These are phyloP conservation scores for Vanrija sp. DNA, from an alignment of 1,284 basidiomycete genomes.

Conservation along the genomic window DNA sequence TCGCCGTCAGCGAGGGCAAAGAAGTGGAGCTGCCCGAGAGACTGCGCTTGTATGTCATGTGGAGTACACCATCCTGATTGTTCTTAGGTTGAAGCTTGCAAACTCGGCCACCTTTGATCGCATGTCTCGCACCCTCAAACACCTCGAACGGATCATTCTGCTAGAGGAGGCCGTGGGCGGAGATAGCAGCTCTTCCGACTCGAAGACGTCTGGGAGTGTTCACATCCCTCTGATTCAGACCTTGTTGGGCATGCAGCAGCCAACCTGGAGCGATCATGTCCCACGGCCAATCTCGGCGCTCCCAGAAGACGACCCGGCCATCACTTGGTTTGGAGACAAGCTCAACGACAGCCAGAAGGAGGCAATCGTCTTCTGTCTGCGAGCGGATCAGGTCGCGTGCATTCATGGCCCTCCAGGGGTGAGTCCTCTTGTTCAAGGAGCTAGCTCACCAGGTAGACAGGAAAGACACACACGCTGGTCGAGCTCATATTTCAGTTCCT, in stretches of 20 bases:
- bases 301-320: constrained; percentile 21
- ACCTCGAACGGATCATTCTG: constrained; percentile 55
- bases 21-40: constrained; percentile 77
- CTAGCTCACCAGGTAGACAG: constrained; percentile 53
- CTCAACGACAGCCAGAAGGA: constrained; percentile 80
- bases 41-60: constrained; percentile 58
- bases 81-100: constrained; percentile 69
- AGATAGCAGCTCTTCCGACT: neutral
- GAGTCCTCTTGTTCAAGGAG: constrained; percentile 10
- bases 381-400: constrained; percentile 68
- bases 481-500: constrained; percentile 84
- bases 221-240: constrained; percentile 57
- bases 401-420: constrained; percentile 96
- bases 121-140: constrained; percentile 74
- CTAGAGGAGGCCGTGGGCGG: constrained; percentile 10
- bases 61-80: constrained; percentile 58
- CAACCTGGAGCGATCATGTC: constrained; percentile 21
- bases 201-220: neutral
- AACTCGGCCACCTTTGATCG: constrained; percentile 89
- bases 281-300: no score
- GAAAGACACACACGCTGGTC: constrained; percentile 87
- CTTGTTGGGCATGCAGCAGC: constrained; percentile 59
- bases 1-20: constrained; percentile 65
- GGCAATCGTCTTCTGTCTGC: constrained; percentile 54
- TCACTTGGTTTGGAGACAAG: constrained; percentile 69